Percentiles rank a stretch among this genome's conserved stretches.
These are phyloP conservation scores for Ophiostoma sp. DNA, from an alignment of 2,329 filamentous ascomycete species.

Conservation along the genomic window DNA sequence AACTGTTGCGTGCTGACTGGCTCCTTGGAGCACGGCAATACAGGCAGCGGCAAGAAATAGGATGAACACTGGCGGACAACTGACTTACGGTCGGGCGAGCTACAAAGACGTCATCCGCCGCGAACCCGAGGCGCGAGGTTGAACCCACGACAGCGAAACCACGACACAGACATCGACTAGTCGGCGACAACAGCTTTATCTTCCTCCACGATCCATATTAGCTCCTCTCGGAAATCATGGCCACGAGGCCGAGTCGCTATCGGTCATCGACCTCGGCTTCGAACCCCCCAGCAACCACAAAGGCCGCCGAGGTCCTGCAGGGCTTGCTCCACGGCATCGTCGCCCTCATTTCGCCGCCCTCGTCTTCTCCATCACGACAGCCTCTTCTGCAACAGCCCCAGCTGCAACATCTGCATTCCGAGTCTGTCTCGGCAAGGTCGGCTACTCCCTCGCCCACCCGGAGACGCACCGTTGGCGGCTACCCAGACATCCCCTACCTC, in stretches of 20 bases:
- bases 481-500: constrained; percentile 46
- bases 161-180: neutral
- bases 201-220: neutral
- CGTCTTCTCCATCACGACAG: constrained; percentile 17
- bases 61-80: constrained; percentile 19
- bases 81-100: constrained; percentile 19
- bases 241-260: constrained; percentile 50
- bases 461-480: constrained; percentile 33
- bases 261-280: constrained; percentile 62
- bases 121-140: constrained; percentile 9
- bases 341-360: constrained; percentile 32
- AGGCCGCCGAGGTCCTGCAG: constrained; percentile 56
- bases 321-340: constrained; percentile 48
- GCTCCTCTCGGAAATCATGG: constrained; percentile 18
- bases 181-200: too few relatives aligned
- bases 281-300: constrained; percentile 49
- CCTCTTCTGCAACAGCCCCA: constrained; percentile 11
- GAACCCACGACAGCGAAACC: neutral
- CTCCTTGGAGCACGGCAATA: constrained; percentile 6
- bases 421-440: constrained; percentile 1
- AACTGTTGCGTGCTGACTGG: constrained; percentile 12
- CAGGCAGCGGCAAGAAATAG: neutral
- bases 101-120: constrained; percentile 14
- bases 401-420: neutral
- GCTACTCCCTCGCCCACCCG: constrained; percentile 28